These are phyloP conservation scores for Lipomyces orientalis DNA, from an alignment of 805 yeast genomes.

Conservation along the genomic window DNA sequence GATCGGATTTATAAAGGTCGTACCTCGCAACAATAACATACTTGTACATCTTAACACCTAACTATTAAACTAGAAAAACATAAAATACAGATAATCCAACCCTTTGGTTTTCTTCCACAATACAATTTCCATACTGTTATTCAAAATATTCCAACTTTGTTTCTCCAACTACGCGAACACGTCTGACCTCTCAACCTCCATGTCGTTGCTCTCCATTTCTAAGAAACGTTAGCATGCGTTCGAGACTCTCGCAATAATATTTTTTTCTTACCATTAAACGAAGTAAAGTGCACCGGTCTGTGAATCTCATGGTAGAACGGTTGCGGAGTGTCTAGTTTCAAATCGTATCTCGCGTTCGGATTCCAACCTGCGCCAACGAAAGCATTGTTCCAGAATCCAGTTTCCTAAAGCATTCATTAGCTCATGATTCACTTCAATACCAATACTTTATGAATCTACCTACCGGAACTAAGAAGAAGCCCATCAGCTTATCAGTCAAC, in stretches of 20 bases:
- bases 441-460: neutral
- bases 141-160: neutral
- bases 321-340: constrained; percentile 79
- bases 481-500: constrained; percentile 74
- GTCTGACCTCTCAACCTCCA: constrained; percentile 37
- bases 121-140: neutral
- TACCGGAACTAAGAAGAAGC: constrained; percentile 81
- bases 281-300: constrained; percentile 84
- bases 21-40: neutral
- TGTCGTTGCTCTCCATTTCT: constrained; percentile 33
- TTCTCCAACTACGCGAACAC: constrained; percentile 33
- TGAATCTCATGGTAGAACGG: constrained; percentile 85
- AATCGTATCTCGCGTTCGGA: constrained; percentile 59
- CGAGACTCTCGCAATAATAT: neutral
- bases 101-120: neutral
- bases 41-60: neutral
- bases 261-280: constrained; percentile 57
- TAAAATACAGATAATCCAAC: neutral
- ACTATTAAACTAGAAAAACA: neutral
- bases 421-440: neutral
- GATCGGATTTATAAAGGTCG: neutral
- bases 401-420: constrained; percentile 47
- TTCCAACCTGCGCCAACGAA: constrained; percentile 88
- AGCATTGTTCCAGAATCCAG: constrained; percentile 87
- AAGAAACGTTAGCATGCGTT: neutral